Conservation (phyloP, 768 basidiomycete species). For the Tephrocybe sp. region DNA sequence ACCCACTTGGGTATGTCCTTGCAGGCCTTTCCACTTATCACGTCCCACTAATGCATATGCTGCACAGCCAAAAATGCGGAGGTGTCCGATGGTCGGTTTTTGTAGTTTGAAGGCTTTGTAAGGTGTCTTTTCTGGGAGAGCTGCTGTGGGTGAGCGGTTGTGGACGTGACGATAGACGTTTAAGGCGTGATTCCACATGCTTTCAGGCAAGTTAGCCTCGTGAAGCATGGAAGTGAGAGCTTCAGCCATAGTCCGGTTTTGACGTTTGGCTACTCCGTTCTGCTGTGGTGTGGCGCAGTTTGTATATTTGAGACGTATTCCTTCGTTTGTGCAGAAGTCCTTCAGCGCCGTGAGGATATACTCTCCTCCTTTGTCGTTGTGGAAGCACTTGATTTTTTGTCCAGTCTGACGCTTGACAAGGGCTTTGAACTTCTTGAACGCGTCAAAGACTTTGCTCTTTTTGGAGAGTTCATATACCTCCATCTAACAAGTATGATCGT, state of each 20-base stretch:
- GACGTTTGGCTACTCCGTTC: constrained; percentile 34
- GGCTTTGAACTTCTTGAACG: constrained; percentile 32
- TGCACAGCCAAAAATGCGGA: constrained; percentile 33
- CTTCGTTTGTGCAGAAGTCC: constrained; percentile 20
- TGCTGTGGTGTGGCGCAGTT: constrained; percentile 32
- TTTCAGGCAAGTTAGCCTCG: not conserved
- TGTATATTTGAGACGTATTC: constrained; percentile 24
- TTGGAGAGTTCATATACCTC: constrained; percentile 7
- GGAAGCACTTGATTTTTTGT: constrained; percentile 20
- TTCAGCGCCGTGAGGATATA: constrained; percentile 25
- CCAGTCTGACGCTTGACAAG: constrained; percentile 29
- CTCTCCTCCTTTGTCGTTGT: constrained; percentile 36
- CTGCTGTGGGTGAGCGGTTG: constrained; percentile 5
- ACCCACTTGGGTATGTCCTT: constrained; percentile 21
- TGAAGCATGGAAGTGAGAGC: constrained; percentile 14
- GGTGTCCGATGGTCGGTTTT: constrained; percentile 19
- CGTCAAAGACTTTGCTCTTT: constrained; percentile 19
- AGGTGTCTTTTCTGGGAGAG: not conserved
- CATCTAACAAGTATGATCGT: constrained; percentile 5
- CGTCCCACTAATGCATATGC: constrained; percentile 32
- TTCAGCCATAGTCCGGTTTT: constrained; percentile 37
- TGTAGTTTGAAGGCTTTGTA: constrained; percentile 11
- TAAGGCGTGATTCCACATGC: constrained; percentile 4
- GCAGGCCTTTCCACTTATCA: constrained; percentile 23
- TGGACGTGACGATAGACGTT: not conserved